Evolutionary conservation across 495 filamentous ascomycete species (phyloP).

Genomic region (Penicillium soppii): DNA sequence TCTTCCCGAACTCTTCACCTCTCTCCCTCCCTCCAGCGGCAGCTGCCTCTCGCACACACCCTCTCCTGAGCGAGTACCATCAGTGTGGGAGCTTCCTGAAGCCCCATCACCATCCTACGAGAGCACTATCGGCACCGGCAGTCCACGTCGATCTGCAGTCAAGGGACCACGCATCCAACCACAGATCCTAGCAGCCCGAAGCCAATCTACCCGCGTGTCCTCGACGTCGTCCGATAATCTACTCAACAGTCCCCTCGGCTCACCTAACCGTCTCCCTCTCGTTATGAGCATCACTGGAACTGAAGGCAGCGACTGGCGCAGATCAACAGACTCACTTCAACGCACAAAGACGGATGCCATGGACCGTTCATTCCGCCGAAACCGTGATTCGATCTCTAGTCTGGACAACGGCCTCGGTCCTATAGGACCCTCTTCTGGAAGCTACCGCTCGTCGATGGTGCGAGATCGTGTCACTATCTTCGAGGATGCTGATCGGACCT

Average conservation of each 20-base stretch:
- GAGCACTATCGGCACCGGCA: constrained; percentile 25
- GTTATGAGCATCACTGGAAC: constrained; percentile 22
- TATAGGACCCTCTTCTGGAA: neutral
- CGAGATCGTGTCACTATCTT: constrained; percentile 39
- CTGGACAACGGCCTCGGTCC: constrained; percentile 10
- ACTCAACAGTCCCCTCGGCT: constrained; percentile 8
- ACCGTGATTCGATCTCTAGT: constrained; percentile 9
- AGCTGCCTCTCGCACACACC: constrained; percentile 32
- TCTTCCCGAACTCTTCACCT: constrained; percentile 31
- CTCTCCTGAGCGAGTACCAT: constrained; percentile 30
- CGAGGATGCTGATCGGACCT: constrained; percentile 32
- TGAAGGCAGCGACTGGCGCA: constrained; percentile 26
- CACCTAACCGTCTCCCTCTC: constrained; percentile 12
- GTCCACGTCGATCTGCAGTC: constrained; percentile 35
- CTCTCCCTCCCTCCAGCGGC: constrained; percentile 19
- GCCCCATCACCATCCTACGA: constrained; percentile 25
- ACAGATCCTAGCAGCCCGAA: constrained; percentile 13
- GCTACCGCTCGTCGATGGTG: constrained; percentile 4
- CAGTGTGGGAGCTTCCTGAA: constrained; percentile 31
- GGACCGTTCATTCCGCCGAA: constrained; percentile 1
- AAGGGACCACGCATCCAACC: constrained; percentile 44
- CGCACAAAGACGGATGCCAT: constrained; percentile 17
- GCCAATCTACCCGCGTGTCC: constrained; percentile 18
- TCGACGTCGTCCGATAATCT: constrained; percentile 15
- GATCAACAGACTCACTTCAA: constrained; percentile 19